Base-by-base conservation (phyloP, 345 rosid species). In the Eucalyptus erythrocorys region DNA sequence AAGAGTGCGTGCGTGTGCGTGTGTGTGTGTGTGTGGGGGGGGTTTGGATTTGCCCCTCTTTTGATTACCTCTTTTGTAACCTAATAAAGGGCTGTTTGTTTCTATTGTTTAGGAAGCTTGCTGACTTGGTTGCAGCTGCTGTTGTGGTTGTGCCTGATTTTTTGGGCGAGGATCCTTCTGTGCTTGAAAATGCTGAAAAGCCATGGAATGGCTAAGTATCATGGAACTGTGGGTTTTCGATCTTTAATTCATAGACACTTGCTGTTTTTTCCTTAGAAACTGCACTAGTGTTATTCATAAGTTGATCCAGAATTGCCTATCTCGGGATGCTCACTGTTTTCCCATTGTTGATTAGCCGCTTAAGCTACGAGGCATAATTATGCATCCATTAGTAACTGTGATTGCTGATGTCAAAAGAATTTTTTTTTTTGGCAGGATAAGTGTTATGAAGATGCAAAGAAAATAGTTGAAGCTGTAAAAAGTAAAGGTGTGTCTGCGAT, bases 81-180 rank as follows among this genome's bases (percentile, higher is more conserved):
- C 34, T 61, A 61, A 61, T 61, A 12, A 13, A 30, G 17, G 14
- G 71, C 71, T 13, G 71, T 61, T 61, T 61, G 34, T 30, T 61
- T 61, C 17, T 30, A 6, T 30, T 59, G 68, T n/a, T 27, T 59
- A 91, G 91, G 91, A 91, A 88, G 79, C 90, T 90, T 14, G 91
- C 90, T 7, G 91, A 91, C 90, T 89, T 89, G 66, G 81, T 88
- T 16, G 89, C 90, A 59, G 91, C 85, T 87, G 87, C 88, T 79
- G 91, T 81, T 49, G 59, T 53, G 27, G 27, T 53, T 53, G 27
- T 8, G 26, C 59, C 59, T 53, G 11, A 21, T 53, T 53, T 53
- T 53, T 53, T 53, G 37, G 6, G 76, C 53, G 91, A 91, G 57
- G 91, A 91, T 82, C 87, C 89, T 4, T 86, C 64, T 64, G 86